phyloP scores from a whole-genome alignment of 1,284 basidiomycete genomes.

The Apiotrichum sp. region DNA sequence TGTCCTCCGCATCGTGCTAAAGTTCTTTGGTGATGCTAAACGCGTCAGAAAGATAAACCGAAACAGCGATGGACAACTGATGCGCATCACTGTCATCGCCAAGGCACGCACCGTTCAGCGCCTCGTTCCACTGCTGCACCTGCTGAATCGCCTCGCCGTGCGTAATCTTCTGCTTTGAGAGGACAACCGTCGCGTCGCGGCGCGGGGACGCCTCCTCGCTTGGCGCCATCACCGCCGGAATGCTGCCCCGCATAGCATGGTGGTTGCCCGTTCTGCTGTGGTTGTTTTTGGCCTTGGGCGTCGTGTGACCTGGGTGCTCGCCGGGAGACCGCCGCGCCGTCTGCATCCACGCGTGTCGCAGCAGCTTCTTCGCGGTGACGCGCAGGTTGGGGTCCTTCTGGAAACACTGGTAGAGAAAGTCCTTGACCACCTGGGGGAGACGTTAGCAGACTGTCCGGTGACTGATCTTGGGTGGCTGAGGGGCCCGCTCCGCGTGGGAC shows the following conservation, averaged over 20 bases:
- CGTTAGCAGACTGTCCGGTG: not conserved
- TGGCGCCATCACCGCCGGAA: not conserved
- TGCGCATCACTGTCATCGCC: not conserved
- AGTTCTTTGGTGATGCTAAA: conserved; percentile 49
- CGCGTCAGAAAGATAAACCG: conserved; percentile 20
- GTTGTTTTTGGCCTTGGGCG: not conserved
- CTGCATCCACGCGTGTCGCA: conserved; percentile 93
- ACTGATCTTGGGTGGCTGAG: too few species aligned
- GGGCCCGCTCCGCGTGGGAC: too few species aligned
- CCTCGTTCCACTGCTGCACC: conserved; percentile 98
- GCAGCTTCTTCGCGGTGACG: conserved; percentile 85
- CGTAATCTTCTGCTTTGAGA: conserved; percentile 55
- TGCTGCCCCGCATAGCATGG: not conserved
- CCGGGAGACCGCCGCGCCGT: conserved; percentile 50
- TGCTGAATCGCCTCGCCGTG: conserved; percentile 89
- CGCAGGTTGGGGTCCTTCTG: conserved; percentile 95
- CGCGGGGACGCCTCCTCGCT: conserved; percentile 2
- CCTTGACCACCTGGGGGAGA: conserved; percentile 67
- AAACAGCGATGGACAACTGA: not conserved
- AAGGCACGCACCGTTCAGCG: conserved; percentile 66
- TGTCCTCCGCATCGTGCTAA: conserved; percentile 26
- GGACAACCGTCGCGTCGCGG: conserved; percentile 43
- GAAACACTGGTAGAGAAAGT: conserved; percentile 95
- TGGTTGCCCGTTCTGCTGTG: not conserved
- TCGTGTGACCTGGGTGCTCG: not conserved